Conservation (phyloP, 2,329 filamentous ascomycete genomes). For the Esteya vermicola region DNA sequence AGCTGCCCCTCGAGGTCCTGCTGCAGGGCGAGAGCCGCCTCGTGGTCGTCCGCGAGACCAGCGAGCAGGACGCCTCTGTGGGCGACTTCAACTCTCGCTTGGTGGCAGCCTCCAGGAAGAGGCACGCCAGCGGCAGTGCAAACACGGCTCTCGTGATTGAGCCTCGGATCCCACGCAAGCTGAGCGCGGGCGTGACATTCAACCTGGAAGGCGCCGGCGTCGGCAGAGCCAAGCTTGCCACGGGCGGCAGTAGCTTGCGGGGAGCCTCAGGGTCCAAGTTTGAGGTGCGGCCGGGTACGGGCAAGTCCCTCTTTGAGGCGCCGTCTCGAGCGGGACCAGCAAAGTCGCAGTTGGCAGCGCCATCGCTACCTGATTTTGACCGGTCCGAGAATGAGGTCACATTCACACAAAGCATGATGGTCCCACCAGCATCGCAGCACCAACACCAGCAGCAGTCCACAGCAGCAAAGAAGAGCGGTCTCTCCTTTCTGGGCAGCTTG, state of each 20-base stretch:
- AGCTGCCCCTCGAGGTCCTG: constrained; percentile 36
- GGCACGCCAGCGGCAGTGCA: constrained; percentile 21
- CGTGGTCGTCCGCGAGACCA: constrained; percentile 38
- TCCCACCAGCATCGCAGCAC: constrained; percentile 11
- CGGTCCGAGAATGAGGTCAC: constrained; percentile 14
- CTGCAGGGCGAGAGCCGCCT: constrained; percentile 41
- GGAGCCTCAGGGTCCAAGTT: constrained; percentile 2
- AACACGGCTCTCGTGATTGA: constrained; percentile 41
- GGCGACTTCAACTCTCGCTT: constrained; percentile 14
- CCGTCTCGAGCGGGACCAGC: neutral
- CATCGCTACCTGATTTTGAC: constrained; percentile 3
- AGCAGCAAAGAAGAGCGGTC: constrained; percentile 11
- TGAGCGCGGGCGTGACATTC: constrained; percentile 20
- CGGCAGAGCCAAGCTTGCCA: too few species aligned
- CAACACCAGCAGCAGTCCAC: too few species aligned
- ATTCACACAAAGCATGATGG: constrained; percentile 13
- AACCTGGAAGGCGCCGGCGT: too few species aligned
- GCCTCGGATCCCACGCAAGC: constrained; percentile 26
- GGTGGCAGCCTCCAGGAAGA: constrained; percentile 21
- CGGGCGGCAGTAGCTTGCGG: constrained; percentile 20
- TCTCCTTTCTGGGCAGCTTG: constrained; percentile 37
- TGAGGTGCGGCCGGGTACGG: neutral
- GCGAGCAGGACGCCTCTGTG: constrained; percentile 17
- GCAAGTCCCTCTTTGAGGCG: constrained; percentile 6
- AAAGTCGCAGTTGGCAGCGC: neutral